Evolutionary conservation across 352 stramenopile genomes (phyloP).

Genomic region (Phytophthora nicotianae): DNA sequence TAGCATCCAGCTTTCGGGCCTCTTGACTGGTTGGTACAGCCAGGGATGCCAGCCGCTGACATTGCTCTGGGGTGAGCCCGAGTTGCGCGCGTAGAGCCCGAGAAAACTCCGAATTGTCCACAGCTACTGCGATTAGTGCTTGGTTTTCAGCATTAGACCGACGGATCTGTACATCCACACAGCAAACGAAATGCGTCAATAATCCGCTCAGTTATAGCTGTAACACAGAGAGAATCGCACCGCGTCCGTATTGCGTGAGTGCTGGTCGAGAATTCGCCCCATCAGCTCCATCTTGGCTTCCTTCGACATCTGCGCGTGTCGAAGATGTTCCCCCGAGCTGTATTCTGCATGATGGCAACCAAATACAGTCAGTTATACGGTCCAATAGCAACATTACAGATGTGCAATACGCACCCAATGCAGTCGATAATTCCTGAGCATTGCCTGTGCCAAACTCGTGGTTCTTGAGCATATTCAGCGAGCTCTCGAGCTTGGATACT

Average conservation of each 20-base stretch:
- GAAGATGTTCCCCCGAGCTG: slow-evolving; percentile 75
- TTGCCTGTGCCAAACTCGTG: slow-evolving; percentile 80
- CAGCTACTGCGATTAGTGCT: slow-evolving; percentile 66
- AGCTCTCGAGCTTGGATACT: slow-evolving; percentile 89
- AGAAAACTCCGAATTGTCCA: slow-evolving; percentile 68
- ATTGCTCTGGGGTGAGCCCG: slow-evolving; percentile 75
- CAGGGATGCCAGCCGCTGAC: slow-evolving; percentile 56
- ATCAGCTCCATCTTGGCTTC: slow-evolving; percentile 86
- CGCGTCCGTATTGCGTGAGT: slow-evolving; percentile 75
- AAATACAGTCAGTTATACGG: slow-evolving; percentile 1
- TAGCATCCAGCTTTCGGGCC: slow-evolving; percentile 74
- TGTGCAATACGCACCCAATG: slow-evolving; percentile 57
- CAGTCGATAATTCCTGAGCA: slow-evolving; percentile 65
- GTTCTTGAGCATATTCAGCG: slow-evolving; percentile 75
- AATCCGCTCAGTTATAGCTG: background rate
- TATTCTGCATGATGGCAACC: slow-evolving; percentile 50
- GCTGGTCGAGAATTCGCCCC: slow-evolving; percentile 75
- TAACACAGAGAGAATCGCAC: slow-evolving; percentile 36
- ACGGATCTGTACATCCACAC: slow-evolving; percentile 53
- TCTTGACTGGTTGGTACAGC: slow-evolving; percentile 60
- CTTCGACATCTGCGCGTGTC: slow-evolving; percentile 84
- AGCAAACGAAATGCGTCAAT: slow-evolving; percentile 2
- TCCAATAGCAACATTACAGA: slow-evolving; percentile 1
- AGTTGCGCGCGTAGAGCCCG: slow-evolving; percentile 56
- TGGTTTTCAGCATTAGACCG: slow-evolving; percentile 86